Conservation (phyloP, 805 yeast species). For the Candida mattraensis region DNA sequence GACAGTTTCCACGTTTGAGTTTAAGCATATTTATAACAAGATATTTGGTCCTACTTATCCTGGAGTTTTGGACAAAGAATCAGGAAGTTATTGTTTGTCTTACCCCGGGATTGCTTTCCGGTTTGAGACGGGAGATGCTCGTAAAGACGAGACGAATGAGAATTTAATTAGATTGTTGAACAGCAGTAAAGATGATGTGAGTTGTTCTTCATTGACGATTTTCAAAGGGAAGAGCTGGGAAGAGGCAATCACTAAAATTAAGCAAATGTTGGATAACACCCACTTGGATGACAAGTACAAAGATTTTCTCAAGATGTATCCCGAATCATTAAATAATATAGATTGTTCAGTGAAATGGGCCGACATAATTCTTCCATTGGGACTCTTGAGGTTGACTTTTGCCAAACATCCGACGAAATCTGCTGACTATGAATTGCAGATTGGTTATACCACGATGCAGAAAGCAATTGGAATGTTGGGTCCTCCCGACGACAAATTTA, state of each 20-base stretch:
- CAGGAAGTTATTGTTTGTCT: conserved; percentile 42
- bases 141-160: conserved; percentile 4
- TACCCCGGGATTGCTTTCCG: conserved; percentile 59
- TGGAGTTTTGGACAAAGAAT: conserved; percentile 37
- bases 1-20: conserved; percentile 24
- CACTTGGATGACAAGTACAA: neutral
- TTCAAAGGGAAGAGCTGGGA: conserved; percentile 41
- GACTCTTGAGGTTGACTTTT: conserved; percentile 27
- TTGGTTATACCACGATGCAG: conserved; percentile 51
- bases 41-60: conserved; percentile 65
- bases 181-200: conserved; percentile 33
- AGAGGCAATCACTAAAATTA: conserved; percentile 15
- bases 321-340: too few relatives aligned
- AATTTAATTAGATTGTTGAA: conserved; percentile 25
- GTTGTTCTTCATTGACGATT: conserved; percentile 40
- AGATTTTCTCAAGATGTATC: neutral
- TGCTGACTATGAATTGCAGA: conserved; percentile 3
- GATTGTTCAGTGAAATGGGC: conserved; percentile 5
- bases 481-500: conserved; percentile 54
- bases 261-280: conserved; percentile 1
- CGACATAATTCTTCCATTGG: conserved; percentile 10
- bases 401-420: conserved; percentile 24
- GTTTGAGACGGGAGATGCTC: conserved; percentile 30
- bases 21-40: conserved; percentile 51
- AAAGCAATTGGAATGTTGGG: conserved; percentile 48